A percentile compares a stretch with the other conserved stretches of the same genome.
Evolutionary conservation across 495 filamentous ascomycete species (phyloP).

Genomic region (Haplographium delicatum): DNA sequence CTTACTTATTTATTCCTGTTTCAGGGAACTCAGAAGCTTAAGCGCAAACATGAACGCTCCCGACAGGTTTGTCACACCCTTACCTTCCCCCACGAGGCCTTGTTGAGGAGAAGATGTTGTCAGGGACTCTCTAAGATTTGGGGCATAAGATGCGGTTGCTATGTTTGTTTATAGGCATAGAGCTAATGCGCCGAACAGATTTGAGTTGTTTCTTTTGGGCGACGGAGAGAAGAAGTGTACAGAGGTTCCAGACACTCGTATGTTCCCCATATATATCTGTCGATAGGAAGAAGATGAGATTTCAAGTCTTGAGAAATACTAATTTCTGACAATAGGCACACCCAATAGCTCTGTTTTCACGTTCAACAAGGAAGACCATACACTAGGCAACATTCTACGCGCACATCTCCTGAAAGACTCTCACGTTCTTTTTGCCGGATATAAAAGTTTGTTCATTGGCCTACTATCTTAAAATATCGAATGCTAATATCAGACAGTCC

Average conservation of each 20-base stretch:
- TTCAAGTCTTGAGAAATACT: background rate
- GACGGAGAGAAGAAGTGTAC: slow-evolving; percentile 91
- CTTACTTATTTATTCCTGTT: too few relatives aligned
- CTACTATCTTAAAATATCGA: background rate
- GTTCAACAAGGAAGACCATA: slow-evolving; percentile 96
- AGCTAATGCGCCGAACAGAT: slow-evolving; percentile 46
- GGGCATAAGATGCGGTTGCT: background rate
- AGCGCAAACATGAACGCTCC: slow-evolving; percentile 24
- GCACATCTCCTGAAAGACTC: slow-evolving; percentile 71
- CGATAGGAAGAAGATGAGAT: background rate
- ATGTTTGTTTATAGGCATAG: background rate
- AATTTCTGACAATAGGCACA: slow-evolving; percentile 53
- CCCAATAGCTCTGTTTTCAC: slow-evolving; percentile 83
- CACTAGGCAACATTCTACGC: slow-evolving; percentile 82
- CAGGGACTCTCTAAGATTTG: background rate
- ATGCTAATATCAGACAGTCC: too few relatives aligned
- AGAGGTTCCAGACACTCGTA: slow-evolving; percentile 79
- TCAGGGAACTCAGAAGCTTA: background rate
- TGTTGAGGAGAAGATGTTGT: background rate
- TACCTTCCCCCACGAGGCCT: background rate
- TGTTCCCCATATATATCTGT: slow-evolving; percentile 26
- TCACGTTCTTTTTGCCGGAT: slow-evolving; percentile 80
- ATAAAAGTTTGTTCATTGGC: slow-evolving; percentile 75
- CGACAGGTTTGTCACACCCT: slow-evolving; percentile 18
- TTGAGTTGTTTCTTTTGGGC: slow-evolving; percentile 81